phyloP scores from a whole-genome alignment of 2,329 filamentous ascomycete species.

The Dendrostoma leiphaemia region DNA sequence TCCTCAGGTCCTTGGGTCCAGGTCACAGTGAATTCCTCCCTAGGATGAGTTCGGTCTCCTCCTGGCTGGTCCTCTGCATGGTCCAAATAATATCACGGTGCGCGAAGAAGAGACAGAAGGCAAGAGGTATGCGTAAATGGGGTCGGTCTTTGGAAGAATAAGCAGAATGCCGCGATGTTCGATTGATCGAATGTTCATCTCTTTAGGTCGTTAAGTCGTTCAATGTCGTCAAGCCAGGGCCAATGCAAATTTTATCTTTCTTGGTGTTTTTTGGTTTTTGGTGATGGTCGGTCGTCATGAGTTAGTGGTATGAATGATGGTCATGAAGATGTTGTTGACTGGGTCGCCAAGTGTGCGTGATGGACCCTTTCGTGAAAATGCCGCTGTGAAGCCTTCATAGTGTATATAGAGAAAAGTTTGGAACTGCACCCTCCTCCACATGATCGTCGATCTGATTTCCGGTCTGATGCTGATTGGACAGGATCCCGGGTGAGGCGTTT shows the following conservation, averaged over 20 bases:
- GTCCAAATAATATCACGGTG: neutral
- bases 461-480: neutral
- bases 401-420: constrained; percentile 24
- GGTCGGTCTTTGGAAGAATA: neutral
- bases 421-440: neutral
- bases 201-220: constrained; percentile 14
- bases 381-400: constrained; percentile 35
- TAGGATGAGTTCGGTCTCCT: too few species aligned
- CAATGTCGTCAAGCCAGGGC: constrained; percentile 1
- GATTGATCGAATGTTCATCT: constrained; percentile 19
- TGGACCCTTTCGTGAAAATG: constrained; percentile 24
- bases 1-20: too few species aligned
- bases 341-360: neutral
- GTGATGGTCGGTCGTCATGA: constrained; percentile 14
- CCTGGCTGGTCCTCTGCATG: neutral
- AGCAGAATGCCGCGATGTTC: constrained; percentile 6
- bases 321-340: neutral
- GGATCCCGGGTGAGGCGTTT: too few species aligned
- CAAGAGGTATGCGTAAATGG: neutral
- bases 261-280: constrained; percentile 6
- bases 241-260: constrained; percentile 5
- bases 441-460: neutral
- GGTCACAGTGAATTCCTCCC: too few species aligned
- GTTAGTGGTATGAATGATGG: constrained; percentile 15
- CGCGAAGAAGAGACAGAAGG: neutral